Percentiles rank a stretch among this genome's conserved stretches.
phyloP scores from a whole-genome alignment of 176 grass and related monocot genomes.

The Phragmites australis region DNA sequence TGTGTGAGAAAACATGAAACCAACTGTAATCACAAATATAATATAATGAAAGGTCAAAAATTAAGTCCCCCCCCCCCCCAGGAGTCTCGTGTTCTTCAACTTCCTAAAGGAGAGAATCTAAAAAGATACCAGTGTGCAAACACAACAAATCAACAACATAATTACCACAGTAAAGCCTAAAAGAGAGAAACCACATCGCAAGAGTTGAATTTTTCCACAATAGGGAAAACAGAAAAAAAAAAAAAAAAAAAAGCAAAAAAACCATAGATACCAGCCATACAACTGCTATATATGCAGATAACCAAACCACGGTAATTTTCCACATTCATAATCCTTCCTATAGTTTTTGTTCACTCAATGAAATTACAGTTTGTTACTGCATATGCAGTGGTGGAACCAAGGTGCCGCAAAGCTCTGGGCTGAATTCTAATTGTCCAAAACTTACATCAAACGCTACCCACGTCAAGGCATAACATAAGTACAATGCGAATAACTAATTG shows the following conservation, averaged over 20 bases:
- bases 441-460: background rate
- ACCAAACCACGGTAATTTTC: background rate
- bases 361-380: background rate
- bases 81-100: background rate
- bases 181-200: background rate
- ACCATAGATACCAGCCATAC: background rate
- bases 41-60: background rate
- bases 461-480: background rate
- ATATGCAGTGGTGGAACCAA: too few species aligned
- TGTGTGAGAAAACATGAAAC: background rate
- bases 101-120: too few species aligned
- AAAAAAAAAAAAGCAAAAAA: background rate
- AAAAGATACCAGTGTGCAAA: background rate
- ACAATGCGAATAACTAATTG: background rate
- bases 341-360: background rate
- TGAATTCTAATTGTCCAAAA: background rate
- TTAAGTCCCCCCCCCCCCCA: too few species aligned
- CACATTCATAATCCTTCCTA: background rate
- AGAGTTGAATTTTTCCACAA: background rate
- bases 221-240: background rate
- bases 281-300: background rate
- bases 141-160: background rate
- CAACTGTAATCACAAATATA: background rate
- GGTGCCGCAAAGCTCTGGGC: background rate
- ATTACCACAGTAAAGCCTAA: background rate